A percentile compares a stretch with the other conserved stretches of the same genome.
Evolutionary conservation across 2,329 filamentous ascomycete species (phyloP).

Genomic region (Basipetospora chlamydospora): DNA sequence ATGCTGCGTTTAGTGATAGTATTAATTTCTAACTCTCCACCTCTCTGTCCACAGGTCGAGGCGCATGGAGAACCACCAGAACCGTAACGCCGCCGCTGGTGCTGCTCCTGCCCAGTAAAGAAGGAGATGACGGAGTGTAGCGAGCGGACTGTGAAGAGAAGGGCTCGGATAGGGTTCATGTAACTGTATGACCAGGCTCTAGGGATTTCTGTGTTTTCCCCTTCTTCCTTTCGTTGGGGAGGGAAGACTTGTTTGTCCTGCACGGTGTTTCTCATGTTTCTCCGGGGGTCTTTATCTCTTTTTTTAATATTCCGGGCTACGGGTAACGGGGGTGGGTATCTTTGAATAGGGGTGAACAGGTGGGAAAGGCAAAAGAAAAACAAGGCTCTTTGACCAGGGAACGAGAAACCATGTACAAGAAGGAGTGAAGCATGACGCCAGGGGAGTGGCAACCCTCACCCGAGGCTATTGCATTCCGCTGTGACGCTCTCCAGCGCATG

Average conservation of each 20-base stretch:
- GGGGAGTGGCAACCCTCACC: neutral
- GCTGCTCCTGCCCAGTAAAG: slow-evolving; percentile 5
- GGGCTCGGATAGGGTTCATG: too few relatives aligned
- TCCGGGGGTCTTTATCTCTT: too few relatives aligned
- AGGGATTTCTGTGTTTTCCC: too few relatives aligned
- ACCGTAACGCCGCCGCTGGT: neutral
- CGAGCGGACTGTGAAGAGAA: too few relatives aligned
- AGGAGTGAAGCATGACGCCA: neutral
- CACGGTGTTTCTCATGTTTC: too few relatives aligned
- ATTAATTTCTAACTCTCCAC: too few relatives aligned
- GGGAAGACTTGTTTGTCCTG: too few relatives aligned
- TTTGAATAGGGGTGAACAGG: neutral
- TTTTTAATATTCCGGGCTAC: too few relatives aligned
- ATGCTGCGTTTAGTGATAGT: too few relatives aligned
- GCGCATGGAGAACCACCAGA: slow-evolving; percentile 14
- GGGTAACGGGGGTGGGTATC: neutral
- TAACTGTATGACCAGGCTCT: too few relatives aligned
- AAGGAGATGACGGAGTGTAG: too few relatives aligned
- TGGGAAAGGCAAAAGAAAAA: neutral
- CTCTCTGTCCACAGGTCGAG: slow-evolving; percentile 18
- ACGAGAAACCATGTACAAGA: neutral
- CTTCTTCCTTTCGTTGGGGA: too few relatives aligned
- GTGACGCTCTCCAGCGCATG: slow-evolving; percentile 46
- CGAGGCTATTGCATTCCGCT: slow-evolving; percentile 4
- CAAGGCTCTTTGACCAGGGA: neutral